Conservation (phyloP, 1,139 yeast genomes). For the Groenewaldozyma sp. region DNA sequence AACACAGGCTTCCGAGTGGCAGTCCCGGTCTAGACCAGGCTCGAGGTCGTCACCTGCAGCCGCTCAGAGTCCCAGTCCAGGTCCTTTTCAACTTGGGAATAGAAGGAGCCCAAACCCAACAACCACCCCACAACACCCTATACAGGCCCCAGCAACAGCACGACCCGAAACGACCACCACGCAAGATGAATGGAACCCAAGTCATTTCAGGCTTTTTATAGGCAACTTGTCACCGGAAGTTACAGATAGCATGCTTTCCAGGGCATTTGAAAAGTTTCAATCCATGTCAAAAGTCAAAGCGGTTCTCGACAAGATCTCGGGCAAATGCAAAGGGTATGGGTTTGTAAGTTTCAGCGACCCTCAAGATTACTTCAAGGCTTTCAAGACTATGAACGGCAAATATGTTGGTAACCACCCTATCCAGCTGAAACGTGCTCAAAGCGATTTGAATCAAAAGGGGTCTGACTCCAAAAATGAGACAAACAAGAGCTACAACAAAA, state of each 20-base stretch:
- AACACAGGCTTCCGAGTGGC: too few species aligned
- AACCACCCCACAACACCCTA: too few species aligned
- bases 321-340: slow-evolving; percentile 55
- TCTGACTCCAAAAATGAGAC: neutral
- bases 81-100: too few species aligned
- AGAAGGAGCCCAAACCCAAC: too few species aligned
- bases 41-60: too few species aligned
- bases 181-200: slow-evolving; percentile 55
- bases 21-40: too few species aligned
- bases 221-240: slow-evolving; percentile 69
- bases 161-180: too few species aligned
- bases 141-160: too few species aligned
- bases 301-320: slow-evolving; percentile 24
- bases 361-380: slow-evolving; percentile 56
- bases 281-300: slow-evolving; percentile 49
- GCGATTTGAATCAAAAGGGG: slow-evolving; percentile 32
- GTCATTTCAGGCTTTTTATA: slow-evolving; percentile 63
- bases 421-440: slow-evolving; percentile 57
- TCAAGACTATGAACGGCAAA: slow-evolving; percentile 67
- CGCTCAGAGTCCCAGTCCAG: too few species aligned
- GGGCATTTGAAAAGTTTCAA: slow-evolving; percentile 44
- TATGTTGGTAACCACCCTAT: slow-evolving; percentile 70
- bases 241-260: slow-evolving; percentile 42
- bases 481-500: neutral
- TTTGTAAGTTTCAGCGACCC: slow-evolving; percentile 57